Evolutionary conservation across 2,329 filamentous ascomycete species (phyloP), one percentile per base, ranked within the genome.

Genomic region (Aspergillus uvarum): DNA sequence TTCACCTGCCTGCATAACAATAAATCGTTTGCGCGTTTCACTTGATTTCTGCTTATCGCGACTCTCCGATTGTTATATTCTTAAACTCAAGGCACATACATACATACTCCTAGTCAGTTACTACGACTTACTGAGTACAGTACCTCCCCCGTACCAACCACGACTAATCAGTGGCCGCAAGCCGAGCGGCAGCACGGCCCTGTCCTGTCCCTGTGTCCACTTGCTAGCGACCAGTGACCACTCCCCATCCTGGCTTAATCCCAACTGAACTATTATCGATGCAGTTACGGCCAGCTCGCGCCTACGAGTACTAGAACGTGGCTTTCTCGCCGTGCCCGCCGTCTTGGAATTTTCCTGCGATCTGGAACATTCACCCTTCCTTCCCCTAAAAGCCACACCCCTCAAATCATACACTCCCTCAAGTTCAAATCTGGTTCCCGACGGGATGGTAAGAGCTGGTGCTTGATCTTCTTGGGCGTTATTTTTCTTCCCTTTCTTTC

Each of bases 201-300:
- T 59, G 38, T 57, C 47, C 12, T 29, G 26, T 29, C 26, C 44
- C 22, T 47, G 48, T 59, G 51, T 48, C 53, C 47, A 47, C 49
- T 47, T 56, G 26, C 8, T 26, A 26, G 26, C 8, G 26, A 26
- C 26, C 26, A 29, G 7, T 29, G 26, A 10, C 26, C 26, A 58
- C 54, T 47, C 24, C 52, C 14, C 52, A 49, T 48, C 49, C 47
- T 52, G 38, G 24, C 50, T 19, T 48, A 29, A 47, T 47, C 11
- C 38, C 50, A 32, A 26, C 31, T 49, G 50, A 44, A 52, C 31
- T 51, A 49, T 58, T 49, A 59, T 62, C 60, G 59, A 67, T 64
- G 58, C 60, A 65, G 64, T 62, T 72, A 56, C 67, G 64, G 66
- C 69, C 66, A 71, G 63, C 66, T 73, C 68, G 70, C 72, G 68